phyloP scores from a whole-genome alignment of 805 yeast species.

The Teunomyces gatunensis region DNA sequence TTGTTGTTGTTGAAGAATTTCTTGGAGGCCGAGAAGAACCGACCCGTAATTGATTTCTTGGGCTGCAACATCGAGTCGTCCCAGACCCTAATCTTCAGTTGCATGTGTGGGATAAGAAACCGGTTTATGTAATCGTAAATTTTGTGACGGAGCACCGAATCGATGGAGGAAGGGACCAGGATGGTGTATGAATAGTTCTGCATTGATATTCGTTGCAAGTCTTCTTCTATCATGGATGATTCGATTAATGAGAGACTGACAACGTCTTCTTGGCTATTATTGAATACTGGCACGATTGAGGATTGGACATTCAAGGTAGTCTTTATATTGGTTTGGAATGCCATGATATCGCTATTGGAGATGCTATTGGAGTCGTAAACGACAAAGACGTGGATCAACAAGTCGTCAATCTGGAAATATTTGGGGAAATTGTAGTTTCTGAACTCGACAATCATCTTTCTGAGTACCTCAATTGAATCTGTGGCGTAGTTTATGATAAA shows the following conservation, averaged over 20 bases:
- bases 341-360: conserved; percentile 26
- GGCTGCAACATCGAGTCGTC: conserved; percentile 78
- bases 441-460: conserved; percentile 50
- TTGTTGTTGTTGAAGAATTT: conserved; percentile 47
- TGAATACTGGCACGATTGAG: conserved; percentile 18
- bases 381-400: conserved; percentile 44
- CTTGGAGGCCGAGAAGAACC: conserved; percentile 65
- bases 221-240: conserved; percentile 50
- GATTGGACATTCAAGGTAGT: conserved; percentile 25
- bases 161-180: conserved; percentile 36
- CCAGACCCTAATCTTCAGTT: conserved; percentile 75
- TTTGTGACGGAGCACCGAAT: conserved; percentile 35
- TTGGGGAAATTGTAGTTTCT: conserved; percentile 55
- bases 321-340: conserved; percentile 27
- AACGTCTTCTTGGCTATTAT: conserved; percentile 9
- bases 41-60: conserved; percentile 69
- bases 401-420: conserved; percentile 64
- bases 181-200: conserved; percentile 14
- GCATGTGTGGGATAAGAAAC: conserved; percentile 78
- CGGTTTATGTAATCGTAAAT: conserved; percentile 49
- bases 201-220: conserved; percentile 36
- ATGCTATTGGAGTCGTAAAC: conserved; percentile 24
- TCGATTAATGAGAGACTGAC: conserved; percentile 15
- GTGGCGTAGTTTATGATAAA: conserved; percentile 55
- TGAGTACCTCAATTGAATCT: conserved; percentile 55